Evolutionary conservation across 345 rosid species (phyloP).

Genomic region (Draba incana): DNA sequence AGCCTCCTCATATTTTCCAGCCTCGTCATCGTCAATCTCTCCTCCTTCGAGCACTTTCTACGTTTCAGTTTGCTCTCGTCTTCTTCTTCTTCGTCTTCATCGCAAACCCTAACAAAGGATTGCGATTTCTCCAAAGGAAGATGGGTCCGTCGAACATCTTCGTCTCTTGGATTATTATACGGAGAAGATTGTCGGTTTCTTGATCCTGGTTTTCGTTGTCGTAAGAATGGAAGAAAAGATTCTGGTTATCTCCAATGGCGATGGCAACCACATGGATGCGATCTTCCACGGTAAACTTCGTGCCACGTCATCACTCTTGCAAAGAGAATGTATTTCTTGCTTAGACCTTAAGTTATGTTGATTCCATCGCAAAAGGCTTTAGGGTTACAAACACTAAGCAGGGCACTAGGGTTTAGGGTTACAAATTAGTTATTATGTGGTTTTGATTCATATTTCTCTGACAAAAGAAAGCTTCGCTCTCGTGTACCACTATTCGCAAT

Average conservation of each 20-base stretch:
- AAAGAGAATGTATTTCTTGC: background rate
- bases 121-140: slow-evolving; percentile 71
- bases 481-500: background rate
- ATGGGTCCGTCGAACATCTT: slow-evolving; percentile 61
- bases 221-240: slow-evolving; percentile 62
- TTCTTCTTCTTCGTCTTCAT: background rate
- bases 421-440: background rate
- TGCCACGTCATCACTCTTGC: background rate
- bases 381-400: background rate
- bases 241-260: slow-evolving; percentile 71
- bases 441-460: background rate
- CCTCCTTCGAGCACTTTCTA: slow-evolving; percentile 22
- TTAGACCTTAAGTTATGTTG: slow-evolving; percentile 22
- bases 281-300: slow-evolving; percentile 66
- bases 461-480: background rate
- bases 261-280: slow-evolving; percentile 84
- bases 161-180: slow-evolving; percentile 39
- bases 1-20: slow-evolving; percentile 46
- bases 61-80: slow-evolving; percentile 32
- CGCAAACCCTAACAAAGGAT: background rate
- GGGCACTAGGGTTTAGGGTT: background rate
- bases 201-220: slow-evolving; percentile 82
- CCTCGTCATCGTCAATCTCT: slow-evolving; percentile 37
- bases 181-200: slow-evolving; percentile 76
- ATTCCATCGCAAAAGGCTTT: slow-evolving; percentile 7